Base-by-base conservation (phyloP, 208 protist genomes). In the Crithidia expoeki region DNA sequence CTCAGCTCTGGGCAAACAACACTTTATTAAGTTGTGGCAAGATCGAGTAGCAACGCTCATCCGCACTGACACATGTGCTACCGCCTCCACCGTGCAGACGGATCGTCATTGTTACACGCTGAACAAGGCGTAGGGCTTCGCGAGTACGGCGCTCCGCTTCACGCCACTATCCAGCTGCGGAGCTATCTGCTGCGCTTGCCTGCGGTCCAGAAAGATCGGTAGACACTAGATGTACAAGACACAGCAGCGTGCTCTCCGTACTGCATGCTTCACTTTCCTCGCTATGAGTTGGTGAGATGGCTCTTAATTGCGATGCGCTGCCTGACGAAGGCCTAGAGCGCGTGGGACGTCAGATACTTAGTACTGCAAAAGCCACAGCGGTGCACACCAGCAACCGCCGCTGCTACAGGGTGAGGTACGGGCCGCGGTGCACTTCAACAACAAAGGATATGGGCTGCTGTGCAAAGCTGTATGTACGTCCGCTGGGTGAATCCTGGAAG, bases 311-410 rank as follows among this genome's bases (percentile, higher is more conserved):
- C n/a, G n/a, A n/a, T n/a, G n/a, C n/a, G n/a, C n/a, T n/a, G n/a
- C n/a, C n/a, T n/a, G n/a, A n/a, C n/a, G n/a, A n/a, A n/a, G n/a
- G n/a, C n/a, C n/a, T 4, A 25, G 58, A 34, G 17, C 4, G 6
- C 2, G 25, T 12, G 17, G 12, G 69, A 5, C 59, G 51, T 19
- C 19, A 16, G 11, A 28, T 30, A 7, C 25, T 16, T 7, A 74
- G n/a, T 0, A 23, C 49, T 7, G 60, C 60, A 23, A 74, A 62
- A 17, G 62, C 60, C 16, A 67, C 56, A 0, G 69, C 60, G 23
- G 60, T 42, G 28, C 59, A 67, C 34, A 74, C 69, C 16, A 74
- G 49, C 36, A 67, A 46, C 16, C 60, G 69, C 12, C 32, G 38
- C 69, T 74, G 69, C 30, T 21, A 12, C 28, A 28, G 21, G 14